phyloP scores from a whole-genome alignment of 257 asterid species.

The Mentha longifolia region DNA sequence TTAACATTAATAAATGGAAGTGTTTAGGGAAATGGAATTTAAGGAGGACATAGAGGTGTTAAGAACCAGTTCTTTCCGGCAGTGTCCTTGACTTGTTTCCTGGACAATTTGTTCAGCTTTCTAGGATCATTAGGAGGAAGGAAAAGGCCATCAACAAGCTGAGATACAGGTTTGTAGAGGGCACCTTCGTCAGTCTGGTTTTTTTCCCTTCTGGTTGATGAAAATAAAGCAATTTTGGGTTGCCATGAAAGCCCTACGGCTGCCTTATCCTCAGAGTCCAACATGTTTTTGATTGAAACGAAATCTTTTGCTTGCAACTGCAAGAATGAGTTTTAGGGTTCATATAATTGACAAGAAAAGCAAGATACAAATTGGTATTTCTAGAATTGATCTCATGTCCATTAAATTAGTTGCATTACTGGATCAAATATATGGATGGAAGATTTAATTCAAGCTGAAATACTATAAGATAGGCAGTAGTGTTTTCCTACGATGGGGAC shows the following conservation, averaged over 20 bases:
- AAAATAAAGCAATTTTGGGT: constrained; percentile 56
- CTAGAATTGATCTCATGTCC: not conserved
- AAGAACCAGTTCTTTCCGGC: constrained; percentile 80
- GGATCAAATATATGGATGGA: not conserved
- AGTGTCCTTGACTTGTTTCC: constrained; percentile 79
- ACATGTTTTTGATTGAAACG: not conserved
- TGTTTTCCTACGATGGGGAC: not conserved
- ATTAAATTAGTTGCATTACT: not conserved
- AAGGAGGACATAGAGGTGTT: not conserved
- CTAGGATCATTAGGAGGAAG: constrained; percentile 86
- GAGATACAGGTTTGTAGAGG: constrained; percentile 50
- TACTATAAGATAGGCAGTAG: not conserved
- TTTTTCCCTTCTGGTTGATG: constrained; percentile 33
- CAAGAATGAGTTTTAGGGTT: constrained; percentile 7
- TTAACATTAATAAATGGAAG: constrained; percentile 12
- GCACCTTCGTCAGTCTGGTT: constrained; percentile 16
- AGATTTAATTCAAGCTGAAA: not conserved
- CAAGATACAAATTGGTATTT: not conserved
- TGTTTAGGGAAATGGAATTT: not conserved
- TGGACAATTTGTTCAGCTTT: constrained; percentile 60
- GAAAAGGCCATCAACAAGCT: constrained; percentile 82
- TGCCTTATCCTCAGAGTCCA: constrained; percentile 27
- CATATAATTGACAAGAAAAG: not conserved
- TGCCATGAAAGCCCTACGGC: constrained; percentile 75
- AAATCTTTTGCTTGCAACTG: constrained; percentile 7